Conservation (phyloP, 2,329 filamentous ascomycete species). For the Helotiales sp. region DNA sequence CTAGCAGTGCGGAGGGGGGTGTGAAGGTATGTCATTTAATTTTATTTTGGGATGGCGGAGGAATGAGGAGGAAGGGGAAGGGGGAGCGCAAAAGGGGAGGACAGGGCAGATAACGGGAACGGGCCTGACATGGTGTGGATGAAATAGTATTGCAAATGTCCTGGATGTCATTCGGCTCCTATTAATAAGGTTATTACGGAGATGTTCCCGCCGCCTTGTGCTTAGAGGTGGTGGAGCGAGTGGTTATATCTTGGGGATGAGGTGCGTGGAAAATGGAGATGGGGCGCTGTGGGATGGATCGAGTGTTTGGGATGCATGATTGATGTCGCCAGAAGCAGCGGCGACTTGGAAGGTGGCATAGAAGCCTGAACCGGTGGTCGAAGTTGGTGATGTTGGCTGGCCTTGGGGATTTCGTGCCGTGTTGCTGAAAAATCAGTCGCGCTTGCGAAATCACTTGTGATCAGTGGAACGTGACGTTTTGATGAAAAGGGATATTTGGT, state of each 20-base stretch:
- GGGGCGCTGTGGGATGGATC: neutral
- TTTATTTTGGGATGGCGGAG: neutral
- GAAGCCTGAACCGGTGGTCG: no score
- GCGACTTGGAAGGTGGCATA: neutral
- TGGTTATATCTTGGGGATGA: neutral
- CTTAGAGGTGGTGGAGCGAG: neutral
- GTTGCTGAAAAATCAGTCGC: neutral
- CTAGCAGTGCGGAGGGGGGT: neutral
- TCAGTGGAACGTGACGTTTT: neutral
- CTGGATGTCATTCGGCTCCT: neutral
- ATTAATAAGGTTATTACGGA: neutral
- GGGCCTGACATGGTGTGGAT: neutral
- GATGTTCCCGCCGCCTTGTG: neutral
- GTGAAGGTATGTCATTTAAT: neutral
- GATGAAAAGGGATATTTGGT: neutral
- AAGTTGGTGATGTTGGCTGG: no score
- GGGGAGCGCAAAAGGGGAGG: neutral
- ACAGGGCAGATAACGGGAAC: neutral
- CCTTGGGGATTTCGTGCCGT: no score
- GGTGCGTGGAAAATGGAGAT: neutral
- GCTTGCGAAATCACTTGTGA: neutral
- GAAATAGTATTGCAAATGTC: neutral
- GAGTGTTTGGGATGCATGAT: neutral
- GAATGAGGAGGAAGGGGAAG: neutral
- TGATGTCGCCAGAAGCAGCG: neutral